phyloP scores from a whole-genome alignment of 495 filamentous ascomycete species.

The Xylaria flabelliformis region DNA sequence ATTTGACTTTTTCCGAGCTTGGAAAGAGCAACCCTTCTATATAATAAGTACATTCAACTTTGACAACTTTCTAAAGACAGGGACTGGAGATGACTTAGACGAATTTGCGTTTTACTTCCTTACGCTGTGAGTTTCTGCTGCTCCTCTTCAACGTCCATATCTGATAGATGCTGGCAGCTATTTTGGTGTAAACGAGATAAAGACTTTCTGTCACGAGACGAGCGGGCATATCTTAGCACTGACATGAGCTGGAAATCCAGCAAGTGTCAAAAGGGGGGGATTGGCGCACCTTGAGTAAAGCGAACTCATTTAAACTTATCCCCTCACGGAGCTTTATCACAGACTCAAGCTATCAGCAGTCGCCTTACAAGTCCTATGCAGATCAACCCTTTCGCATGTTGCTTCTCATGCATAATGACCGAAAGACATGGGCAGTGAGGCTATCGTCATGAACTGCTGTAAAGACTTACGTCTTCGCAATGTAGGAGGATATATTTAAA shows the following conservation, averaged over 20 bases:
- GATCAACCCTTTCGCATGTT: not conserved
- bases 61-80: slow-evolving; percentile 33
- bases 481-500: not conserved
- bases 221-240: slow-evolving; percentile 18
- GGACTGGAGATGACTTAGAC: slow-evolving; percentile 35
- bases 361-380: not conserved
- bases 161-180: slow-evolving; percentile 18
- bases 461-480: not conserved
- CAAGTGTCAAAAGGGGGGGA: not conserved
- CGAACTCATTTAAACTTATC: not conserved
- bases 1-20: slow-evolving; percentile 38
- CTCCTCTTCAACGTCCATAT: not conserved
- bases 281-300: not conserved
- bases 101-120: slow-evolving; percentile 35
- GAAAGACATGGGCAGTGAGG: not conserved
- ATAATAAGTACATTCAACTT: slow-evolving; percentile 33
- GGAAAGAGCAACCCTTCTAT: slow-evolving; percentile 38
- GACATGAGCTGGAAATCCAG: not conserved
- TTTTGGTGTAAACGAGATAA: slow-evolving; percentile 36
- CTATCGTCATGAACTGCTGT: not conserved
- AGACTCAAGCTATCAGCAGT: not conserved
- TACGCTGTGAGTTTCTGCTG: slow-evolving; percentile 28
- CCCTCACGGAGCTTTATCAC: not conserved
- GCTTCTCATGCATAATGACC: not conserved
- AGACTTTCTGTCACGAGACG: slow-evolving; percentile 35